phyloP scores from a whole-genome alignment of 2,329 filamentous ascomycete genomes.

The Colletotrichum trifolii region DNA sequence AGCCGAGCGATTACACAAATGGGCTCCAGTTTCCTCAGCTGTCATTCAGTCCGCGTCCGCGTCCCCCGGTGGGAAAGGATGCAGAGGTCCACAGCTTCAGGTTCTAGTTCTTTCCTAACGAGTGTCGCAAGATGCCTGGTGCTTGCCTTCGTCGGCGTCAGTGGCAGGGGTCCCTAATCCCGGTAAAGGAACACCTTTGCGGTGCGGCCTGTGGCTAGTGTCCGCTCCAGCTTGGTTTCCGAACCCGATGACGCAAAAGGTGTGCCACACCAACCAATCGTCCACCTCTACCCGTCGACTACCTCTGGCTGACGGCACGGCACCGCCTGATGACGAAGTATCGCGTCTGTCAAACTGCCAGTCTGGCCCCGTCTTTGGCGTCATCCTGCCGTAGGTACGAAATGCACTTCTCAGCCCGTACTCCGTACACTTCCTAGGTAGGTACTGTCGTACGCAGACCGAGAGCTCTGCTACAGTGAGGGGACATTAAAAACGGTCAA shows the following conservation, averaged over 20 bases:
- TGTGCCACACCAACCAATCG: conserved; percentile 38
- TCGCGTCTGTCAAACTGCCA: conserved; percentile 5
- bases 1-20: conserved; percentile 9
- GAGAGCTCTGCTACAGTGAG: too few species aligned
- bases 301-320: conserved; percentile 1
- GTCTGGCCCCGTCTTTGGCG: conserved; percentile 28
- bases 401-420: background rate
- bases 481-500: too few species aligned
- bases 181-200: conserved; percentile 16
- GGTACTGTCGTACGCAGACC: too few species aligned
- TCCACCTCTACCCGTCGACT: conserved; percentile 21
- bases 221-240: conserved; percentile 30
- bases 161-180: too few species aligned
- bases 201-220: conserved; percentile 37
- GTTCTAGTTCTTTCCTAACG: too few species aligned
- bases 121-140: too few species aligned
- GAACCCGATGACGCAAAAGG: conserved; percentile 38
- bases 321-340: conserved; percentile 27
- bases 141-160: too few species aligned
- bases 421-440: too few species aligned
- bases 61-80: background rate
- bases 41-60: too few species aligned
- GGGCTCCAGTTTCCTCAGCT: background rate
- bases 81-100: too few species aligned
- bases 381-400: conserved; percentile 30